Evolutionary conservation across 192 early-diverging fungal species (phyloP).

Genomic region (Coemansia sp.): DNA sequence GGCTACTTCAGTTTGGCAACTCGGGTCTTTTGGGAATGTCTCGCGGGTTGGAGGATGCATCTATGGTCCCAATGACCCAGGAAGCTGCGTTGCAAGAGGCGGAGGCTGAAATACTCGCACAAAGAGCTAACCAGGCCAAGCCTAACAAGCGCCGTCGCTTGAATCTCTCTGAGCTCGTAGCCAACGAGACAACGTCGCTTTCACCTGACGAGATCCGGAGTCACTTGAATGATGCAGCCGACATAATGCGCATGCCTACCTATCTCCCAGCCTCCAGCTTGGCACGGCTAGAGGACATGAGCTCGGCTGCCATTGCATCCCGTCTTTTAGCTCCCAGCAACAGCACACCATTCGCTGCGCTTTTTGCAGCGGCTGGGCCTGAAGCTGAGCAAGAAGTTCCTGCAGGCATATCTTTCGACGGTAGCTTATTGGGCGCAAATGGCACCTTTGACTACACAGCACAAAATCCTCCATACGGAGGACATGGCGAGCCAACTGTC

Average conservation of each 20-base stretch:
- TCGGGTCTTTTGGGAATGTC: slow-evolving; percentile 24
- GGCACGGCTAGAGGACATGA: slow-evolving; percentile 38
- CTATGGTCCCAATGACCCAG: slow-evolving; percentile 38
- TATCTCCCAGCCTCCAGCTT: slow-evolving; percentile 35
- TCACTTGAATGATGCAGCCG: slow-evolving; percentile 32
- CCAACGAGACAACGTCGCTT: slow-evolving; percentile 39
- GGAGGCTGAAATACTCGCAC: slow-evolving; percentile 40
- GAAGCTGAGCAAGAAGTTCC: slow-evolving; percentile 33
- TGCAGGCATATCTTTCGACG: not conserved
- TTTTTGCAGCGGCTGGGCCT: slow-evolving; percentile 23
- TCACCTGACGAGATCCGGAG: slow-evolving; percentile 39
- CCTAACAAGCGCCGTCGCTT: slow-evolving; percentile 41
- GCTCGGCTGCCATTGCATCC: slow-evolving; percentile 40
- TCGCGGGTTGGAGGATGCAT: slow-evolving; percentile 16
- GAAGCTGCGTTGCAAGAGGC: slow-evolving; percentile 49
- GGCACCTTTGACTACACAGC: slow-evolving; percentile 9
- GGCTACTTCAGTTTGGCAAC: slow-evolving; percentile 30
- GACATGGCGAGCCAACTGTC: slow-evolving; percentile 14
- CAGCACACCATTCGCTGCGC: slow-evolving; percentile 27
- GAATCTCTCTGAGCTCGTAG: slow-evolving; percentile 45
- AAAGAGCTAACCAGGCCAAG: slow-evolving; percentile 12
- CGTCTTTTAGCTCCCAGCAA: slow-evolving; percentile 23
- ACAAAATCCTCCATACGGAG: not conserved
- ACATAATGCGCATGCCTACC: slow-evolving; percentile 46
- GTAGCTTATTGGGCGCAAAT: slow-evolving; percentile 7